phyloP scores from a whole-genome alignment of 1,139 yeast species.

The Magnusiomyces tetraspermus region DNA sequence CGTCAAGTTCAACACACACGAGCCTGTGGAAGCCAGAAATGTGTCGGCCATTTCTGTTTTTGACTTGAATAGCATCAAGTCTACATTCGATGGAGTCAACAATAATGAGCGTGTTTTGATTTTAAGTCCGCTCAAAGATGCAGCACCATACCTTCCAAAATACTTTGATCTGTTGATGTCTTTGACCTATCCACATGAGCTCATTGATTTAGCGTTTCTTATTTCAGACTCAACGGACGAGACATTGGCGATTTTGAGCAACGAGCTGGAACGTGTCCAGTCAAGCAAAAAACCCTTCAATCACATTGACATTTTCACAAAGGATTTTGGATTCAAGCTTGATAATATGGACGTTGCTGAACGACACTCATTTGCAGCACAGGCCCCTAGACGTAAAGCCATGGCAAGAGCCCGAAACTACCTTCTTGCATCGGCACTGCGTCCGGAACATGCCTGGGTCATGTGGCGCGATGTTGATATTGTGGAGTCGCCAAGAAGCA shows the following conservation, averaged over 20 bases:
- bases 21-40: slow-evolving; percentile 16
- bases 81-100: slow-evolving; percentile 42
- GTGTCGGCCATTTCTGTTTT: slow-evolving; percentile 32
- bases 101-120: slow-evolving; percentile 59
- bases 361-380: slow-evolving; percentile 81
- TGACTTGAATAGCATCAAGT: slow-evolving; percentile 39
- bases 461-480: slow-evolving; percentile 92
- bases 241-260: slow-evolving; percentile 59
- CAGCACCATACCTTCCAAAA: slow-evolving; percentile 68
- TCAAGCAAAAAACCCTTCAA: slow-evolving; percentile 43
- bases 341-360: slow-evolving; percentile 51
- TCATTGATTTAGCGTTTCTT: slow-evolving; percentile 75
- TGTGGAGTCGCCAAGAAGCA: slow-evolving; percentile 70
- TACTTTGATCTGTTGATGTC: slow-evolving; percentile 82
- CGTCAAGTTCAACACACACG: slow-evolving; percentile 23
- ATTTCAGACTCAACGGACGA: slow-evolving; percentile 69
- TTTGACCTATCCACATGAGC: slow-evolving; percentile 70
- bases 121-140: slow-evolving; percentile 72
- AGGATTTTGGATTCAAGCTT: slow-evolving; percentile 75
- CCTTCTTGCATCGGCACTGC: slow-evolving; percentile 65
- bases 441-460: slow-evolving; percentile 88
- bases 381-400: slow-evolving; percentile 74
- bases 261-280: slow-evolving; percentile 29
- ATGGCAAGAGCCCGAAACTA: slow-evolving; percentile 92
- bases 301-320: slow-evolving; percentile 63